Base-by-base conservation (phyloP, 1,284 basidiomycete species). In the Coniferiporia weirii region DNA sequence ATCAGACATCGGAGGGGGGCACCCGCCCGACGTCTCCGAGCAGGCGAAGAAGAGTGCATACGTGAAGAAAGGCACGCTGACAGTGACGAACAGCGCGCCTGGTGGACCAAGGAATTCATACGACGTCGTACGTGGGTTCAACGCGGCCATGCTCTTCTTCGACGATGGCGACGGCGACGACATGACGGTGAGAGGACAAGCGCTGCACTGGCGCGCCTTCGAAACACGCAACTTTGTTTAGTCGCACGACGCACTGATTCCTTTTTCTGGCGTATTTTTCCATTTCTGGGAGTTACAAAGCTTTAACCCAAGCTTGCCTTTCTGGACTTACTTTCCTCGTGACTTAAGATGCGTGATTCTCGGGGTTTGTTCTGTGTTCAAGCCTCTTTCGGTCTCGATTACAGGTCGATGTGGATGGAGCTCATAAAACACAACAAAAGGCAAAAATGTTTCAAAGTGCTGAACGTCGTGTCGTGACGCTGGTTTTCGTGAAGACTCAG, bases 51-150 rank as follows among this genome's bases (percentile, higher is more conserved):
- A 95, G 62, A 98, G 84, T 2, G 82, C 80, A 69, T 97, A 97
- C 34, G 85, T 79, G 63, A 85, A 75, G 64, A 85, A 66, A 1
- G 95, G 95, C 2, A 94, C 88, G 19, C 81, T 76, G 52, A 92
- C 51, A 15, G 87, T 83, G 67, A 98, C 82, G 62, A 85, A 76
- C 46, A 88, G 69, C 0, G 93, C 89, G 19, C 95, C 93, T 3
- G 82, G 78, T 2, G 93, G 92, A 0, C 95, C 95, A 58, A 92
- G 73, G 72, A 98, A 98, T 70, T 97, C 93, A 71, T 87, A 91
- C 51, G 80, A 73, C 0, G 76, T 83, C 40, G 89, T 87, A 57
- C 77, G 78, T 0, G 88, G 88, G 64, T 89, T 90, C 67, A 89
- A 77, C 65, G 63, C 48, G 2, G 32, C 44, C 5, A 27, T 40